Evolutionary conservation across 176 grass and related monocot genomes (phyloP), one percentile per base, ranked within the genome.

Genomic region (Phyllostachys edulis): DNA sequence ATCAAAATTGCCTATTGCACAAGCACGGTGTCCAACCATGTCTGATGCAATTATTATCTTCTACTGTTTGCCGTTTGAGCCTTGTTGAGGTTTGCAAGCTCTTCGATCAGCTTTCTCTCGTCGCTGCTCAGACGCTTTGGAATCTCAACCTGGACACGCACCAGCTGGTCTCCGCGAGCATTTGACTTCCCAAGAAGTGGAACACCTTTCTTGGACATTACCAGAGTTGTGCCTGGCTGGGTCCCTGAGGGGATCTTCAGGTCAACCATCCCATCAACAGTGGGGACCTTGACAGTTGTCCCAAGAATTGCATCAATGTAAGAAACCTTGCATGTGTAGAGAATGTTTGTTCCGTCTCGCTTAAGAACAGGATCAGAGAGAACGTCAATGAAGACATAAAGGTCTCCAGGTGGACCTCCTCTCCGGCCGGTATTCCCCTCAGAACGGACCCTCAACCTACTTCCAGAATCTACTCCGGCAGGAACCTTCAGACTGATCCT

Each of bases 121-220:
- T 99, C 93, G 4, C 73, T 87, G 69, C 93, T 99, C 65, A 96
- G 89, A 76, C 90, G 87, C 83, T 99, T 99, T 15, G 96, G 96
- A 85, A 99, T 99, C 75, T 99, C 96, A 11, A 99, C 96, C 83
- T 96, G 96, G 47, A 99, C 91, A 57, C 96, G 93, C 46, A 99
- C 93, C 26, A 99, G 86, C 86, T 99, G 90, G 78, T 99, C 96
- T 70, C 93, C 96, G n/a, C 90, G 86, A 55, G 87, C 71, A 82
- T 90, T 96, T 51, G 96, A 83, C 84, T 99, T 99, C 17, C 96
- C 96, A 59, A 96, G 92, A 64, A 90, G 91, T 0, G 93, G 96
- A 20, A 96, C 96, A 52, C 96, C 96, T 76, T 99, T 96, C 85
- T 99, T 99, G 2, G 96, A 94, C 96, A 99, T 96, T 11, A 99